A percentile compares a stretch with the other conserved stretches of the same genome.
phyloP scores from a whole-genome alignment of 371 early-diverging fungal species.

The Mucor piriformis region DNA sequence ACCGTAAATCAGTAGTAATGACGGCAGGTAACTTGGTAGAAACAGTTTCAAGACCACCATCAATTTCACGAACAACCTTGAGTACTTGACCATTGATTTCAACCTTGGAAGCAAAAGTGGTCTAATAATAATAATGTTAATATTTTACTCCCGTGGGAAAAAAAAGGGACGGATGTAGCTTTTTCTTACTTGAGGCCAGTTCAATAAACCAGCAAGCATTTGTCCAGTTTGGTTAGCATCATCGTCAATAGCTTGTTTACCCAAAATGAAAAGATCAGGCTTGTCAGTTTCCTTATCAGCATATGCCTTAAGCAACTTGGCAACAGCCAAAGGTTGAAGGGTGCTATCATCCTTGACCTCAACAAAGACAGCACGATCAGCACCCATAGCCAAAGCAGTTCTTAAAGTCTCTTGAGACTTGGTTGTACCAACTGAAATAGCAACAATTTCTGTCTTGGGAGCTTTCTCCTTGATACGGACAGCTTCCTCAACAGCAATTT shows the following conservation, averaged over 20 bases:
- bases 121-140: constrained; percentile 50
- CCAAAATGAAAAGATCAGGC: constrained; percentile 92
- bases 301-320: constrained; percentile 89
- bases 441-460: constrained; percentile 80
- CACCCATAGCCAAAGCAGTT: constrained; percentile 98
- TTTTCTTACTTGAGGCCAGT: constrained; percentile 86
- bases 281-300: constrained; percentile 85
- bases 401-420: constrained; percentile 93
- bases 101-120: constrained; percentile 96
- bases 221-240: constrained; percentile 97
- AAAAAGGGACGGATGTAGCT: neutral
- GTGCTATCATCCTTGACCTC: constrained; percentile 76
- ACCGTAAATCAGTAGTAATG: constrained; percentile 96
- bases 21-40: constrained; percentile 85
- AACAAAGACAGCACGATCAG: constrained; percentile 95
- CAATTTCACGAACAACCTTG: constrained; percentile 93
- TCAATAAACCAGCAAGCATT: constrained; percentile 96
- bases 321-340: constrained; percentile 88
- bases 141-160: constrained; percentile 4
- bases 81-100: constrained; percentile 75
- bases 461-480: constrained; percentile 88
- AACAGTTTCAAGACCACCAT: constrained; percentile 97
- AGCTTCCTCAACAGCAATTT: constrained; percentile 97
- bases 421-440: constrained; percentile 88
- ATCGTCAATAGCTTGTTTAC: constrained; percentile 99